phyloP scores from a whole-genome alignment of 2,329 filamentous ascomycete genomes.

The Botrytis squamosa region DNA sequence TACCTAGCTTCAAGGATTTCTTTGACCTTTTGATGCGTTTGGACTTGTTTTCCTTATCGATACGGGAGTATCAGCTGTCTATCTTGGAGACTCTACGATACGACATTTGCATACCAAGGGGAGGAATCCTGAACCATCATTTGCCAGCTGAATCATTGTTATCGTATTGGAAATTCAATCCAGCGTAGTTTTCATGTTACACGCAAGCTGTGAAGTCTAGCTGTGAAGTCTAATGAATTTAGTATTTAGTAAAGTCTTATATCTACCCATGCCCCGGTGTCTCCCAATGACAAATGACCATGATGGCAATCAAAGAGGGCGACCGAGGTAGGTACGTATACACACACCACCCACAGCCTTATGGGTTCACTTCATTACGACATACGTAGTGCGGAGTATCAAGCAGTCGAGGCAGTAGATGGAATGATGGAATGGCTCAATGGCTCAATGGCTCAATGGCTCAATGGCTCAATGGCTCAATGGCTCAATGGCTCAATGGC shows the following conservation, averaged over 20 bases:
- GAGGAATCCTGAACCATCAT: too few relatives aligned
- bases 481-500: too few relatives aligned
- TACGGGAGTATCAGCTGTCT: slow-evolving; percentile 8
- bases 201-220: too few relatives aligned
- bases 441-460: too few relatives aligned
- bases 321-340: neutral
- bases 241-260: neutral
- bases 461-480: too few relatives aligned
- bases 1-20: neutral
- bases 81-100: neutral
- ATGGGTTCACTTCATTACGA: neutral
- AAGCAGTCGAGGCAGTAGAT: neutral
- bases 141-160: too few relatives aligned
- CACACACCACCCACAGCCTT: neutral
- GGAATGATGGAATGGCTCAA: too few relatives aligned
- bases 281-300: neutral
- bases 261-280: neutral
- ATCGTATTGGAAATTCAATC: too few relatives aligned
- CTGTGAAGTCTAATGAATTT: neutral
- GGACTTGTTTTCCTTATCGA: neutral
- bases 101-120: neutral
- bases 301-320: neutral
- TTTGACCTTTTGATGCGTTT: neutral
- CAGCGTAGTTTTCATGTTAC: too few relatives aligned
- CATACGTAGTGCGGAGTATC: too few relatives aligned